These are phyloP conservation scores for Ceratobasidium sp. DNA, from an alignment of 1,284 basidiomycete species.

Conservation along the genomic window DNA sequence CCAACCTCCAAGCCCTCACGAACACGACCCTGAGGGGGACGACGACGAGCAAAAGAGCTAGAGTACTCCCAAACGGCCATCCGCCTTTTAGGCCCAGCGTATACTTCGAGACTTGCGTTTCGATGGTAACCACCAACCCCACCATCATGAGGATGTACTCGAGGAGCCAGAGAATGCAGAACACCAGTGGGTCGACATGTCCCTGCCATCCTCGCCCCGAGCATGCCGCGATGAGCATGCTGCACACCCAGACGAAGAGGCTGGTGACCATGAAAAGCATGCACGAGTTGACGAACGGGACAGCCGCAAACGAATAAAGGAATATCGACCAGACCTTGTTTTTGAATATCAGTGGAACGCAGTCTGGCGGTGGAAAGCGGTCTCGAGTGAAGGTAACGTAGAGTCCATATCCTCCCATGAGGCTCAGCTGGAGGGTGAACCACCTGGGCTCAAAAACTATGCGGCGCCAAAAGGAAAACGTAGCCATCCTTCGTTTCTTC, in stretches of 20 bases:
- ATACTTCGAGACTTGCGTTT: neutral
- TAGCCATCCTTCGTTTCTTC: constrained; percentile 1
- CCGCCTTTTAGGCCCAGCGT: neutral
- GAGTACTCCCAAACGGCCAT: constrained; percentile 36
- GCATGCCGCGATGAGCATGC: neutral
- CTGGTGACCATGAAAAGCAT: constrained; percentile 42
- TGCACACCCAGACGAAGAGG: constrained; percentile 20
- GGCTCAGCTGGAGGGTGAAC: constrained; percentile 31
- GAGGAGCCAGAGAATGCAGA: constrained; percentile 34
- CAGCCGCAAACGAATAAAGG: constrained; percentile 9
- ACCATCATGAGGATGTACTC: constrained; percentile 12
- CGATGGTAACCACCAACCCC: constrained; percentile 11
- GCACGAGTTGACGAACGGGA: constrained; percentile 34
- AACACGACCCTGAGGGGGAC: constrained; percentile 24
- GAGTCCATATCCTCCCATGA: constrained; percentile 41
- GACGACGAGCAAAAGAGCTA: constrained; percentile 26
- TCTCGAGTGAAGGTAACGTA: constrained; percentile 27
- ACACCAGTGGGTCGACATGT: constrained; percentile 20
- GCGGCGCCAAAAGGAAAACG: constrained; percentile 6
- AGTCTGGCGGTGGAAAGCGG: constrained; percentile 11
- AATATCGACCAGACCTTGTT: constrained; percentile 22
- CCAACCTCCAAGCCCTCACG: constrained; percentile 16
- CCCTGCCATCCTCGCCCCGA: constrained; percentile 14
- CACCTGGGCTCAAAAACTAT: constrained; percentile 13
- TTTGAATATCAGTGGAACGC: constrained; percentile 14